Evolutionary conservation across 2,329 filamentous ascomycete genomes (phyloP), one percentile per base, ranked within the genome.

Genomic region (Botryotinia narcissicola): DNA sequence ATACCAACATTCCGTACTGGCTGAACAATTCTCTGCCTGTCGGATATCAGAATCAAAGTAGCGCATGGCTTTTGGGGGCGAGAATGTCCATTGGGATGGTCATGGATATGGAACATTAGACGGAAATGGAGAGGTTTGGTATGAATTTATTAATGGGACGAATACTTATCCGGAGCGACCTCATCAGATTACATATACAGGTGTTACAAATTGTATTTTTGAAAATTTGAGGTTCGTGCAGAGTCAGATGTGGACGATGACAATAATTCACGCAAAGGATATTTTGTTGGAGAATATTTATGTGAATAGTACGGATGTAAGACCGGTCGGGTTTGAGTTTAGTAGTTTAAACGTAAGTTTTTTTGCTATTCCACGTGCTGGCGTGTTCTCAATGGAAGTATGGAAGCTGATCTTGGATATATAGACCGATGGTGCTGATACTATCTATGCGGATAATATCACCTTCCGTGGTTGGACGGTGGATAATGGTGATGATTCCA

Each of bases 71-170:
- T 70, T 89, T 75, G 87, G 88, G 25, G 88, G 88, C 8, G 80
- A 85, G 20, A 83, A 85, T 46, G 81, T 91, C 37, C 79, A 81
- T 16, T 83, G 86, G 74, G 81, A 86, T 48, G 87, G 87, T 16
- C 80, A 85, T 76, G 85, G 85, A 20, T 79, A 80, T 32, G 88
- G 88, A 7, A 88, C 85, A 3, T 80, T 90, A 22, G 84, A 90
- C 77, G 88, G 88, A 16, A 90, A 90, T 77, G 88, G 88, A 2
- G 86, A 89, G 76, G 83, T 84, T 4, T 90, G 88, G 88, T 90
- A 90, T 76, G 83, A 87, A 74, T 86, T 84, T 79, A 83, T 84
- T 67, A 79, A 81, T 42, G 81, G 83, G 22, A 77, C 77, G 18
- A 83, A 82, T 46, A 88, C 88, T 74, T 82, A 86, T 73, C 82